Base-by-base conservation (phyloP, 306 rosid genomes). In the Nissolia schottii region DNA sequence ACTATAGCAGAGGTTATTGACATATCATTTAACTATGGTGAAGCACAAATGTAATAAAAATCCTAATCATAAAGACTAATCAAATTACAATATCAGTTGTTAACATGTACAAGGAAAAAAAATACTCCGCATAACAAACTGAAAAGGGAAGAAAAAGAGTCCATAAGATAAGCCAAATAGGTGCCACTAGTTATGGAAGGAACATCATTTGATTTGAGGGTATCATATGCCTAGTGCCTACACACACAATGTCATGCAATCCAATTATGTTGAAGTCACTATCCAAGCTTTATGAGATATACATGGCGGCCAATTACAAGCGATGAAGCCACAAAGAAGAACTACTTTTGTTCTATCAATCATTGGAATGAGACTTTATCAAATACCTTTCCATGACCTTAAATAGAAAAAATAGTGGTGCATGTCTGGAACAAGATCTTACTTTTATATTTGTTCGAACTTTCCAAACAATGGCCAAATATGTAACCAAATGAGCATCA, bases 201-300 rank as follows among this genome's bases (percentile, higher is more conserved):
- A 13, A 2, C 19, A 67, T 19, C 27, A 37, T 24, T 22, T 53
- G 74, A 37, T 24, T 22, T 53, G 74, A 67, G 32, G 61, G 19
- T 43, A 32, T 67, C 79, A 76, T 64, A 66, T 56, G 68, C 41
- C 61, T 38, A 64, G 58, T 56, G 68, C 51, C 61, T 38, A 50
- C 5, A 69, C 23, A 69, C 51, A 51, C 16, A 50, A 14, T 32
- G 49, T 7, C 4, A 5, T 20, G 49, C 7, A 50, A 68, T 34
- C 13, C 34, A 28, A 32, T 13, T 18, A 49, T 49, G 27, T 18
- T 29, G 16, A 51, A 19, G 48, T 20, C 16, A 60, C 67, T 18
- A 19, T 60, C 48, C 67, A 60, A 35, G 67, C 48, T 60, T 3
- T 7, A 7, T 7, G 23, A 22, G 24, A 20, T 48, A 51, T 31